phyloP scores from a whole-genome alignment of 768 basidiomycete genomes.

The Tremella yokohamensis region DNA sequence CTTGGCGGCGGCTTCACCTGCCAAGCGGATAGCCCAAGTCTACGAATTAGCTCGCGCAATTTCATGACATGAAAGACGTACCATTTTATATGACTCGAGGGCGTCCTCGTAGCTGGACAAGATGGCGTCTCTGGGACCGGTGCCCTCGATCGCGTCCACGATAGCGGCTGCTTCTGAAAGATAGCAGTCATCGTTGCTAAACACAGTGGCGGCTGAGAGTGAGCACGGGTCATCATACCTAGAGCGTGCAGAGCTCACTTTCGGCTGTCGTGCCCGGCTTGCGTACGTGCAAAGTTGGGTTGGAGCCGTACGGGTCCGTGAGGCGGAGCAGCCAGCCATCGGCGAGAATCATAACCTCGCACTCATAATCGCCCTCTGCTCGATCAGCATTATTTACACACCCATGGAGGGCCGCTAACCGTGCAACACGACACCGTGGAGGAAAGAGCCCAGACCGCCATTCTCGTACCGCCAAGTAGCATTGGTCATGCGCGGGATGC shows the following conservation, averaged over 20 bases:
- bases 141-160: slow-evolving; percentile 32
- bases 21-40: slow-evolving; percentile 30
- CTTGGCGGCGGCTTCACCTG: slow-evolving; percentile 18
- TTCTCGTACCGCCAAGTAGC: slow-evolving; percentile 95
- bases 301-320: slow-evolving; percentile 80
- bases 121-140: slow-evolving; percentile 16
- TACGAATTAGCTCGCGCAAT: background rate
- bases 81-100: slow-evolving; percentile 31
- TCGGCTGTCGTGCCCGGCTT: slow-evolving; percentile 58
- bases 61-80: slow-evolving; percentile 7
- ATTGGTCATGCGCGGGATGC: slow-evolving; percentile 85
- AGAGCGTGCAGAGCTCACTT: slow-evolving; percentile 14
- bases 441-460: slow-evolving; percentile 86
- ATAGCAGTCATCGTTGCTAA: slow-evolving; percentile 33
- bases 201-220: slow-evolving; percentile 19
- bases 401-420: slow-evolving; percentile 52
- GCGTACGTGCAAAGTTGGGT: slow-evolving; percentile 77
- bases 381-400: background rate
- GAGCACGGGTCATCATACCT: background rate
- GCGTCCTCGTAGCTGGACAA: slow-evolving; percentile 28
- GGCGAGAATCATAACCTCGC: slow-evolving; percentile 84
- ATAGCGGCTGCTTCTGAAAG: slow-evolving; percentile 21
- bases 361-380: slow-evolving; percentile 69
- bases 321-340: slow-evolving; percentile 60
- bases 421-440: slow-evolving; percentile 80